Evolutionary conservation across 306 rosid species (phyloP), one percentile per base, ranked within the genome.

Genomic region (Quercus mongolica): DNA sequence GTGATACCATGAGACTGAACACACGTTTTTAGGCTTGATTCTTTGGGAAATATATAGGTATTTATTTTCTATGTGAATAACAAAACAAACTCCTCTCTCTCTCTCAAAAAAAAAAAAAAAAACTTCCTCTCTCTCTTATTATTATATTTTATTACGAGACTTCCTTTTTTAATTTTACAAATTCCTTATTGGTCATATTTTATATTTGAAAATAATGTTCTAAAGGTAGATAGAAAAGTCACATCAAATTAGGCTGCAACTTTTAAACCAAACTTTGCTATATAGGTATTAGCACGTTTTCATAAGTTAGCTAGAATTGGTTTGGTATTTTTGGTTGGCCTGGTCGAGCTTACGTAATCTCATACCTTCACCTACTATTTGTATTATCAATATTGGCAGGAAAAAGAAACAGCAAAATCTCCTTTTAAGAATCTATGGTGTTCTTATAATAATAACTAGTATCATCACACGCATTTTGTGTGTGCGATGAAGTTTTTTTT

Each of bases 401-500:
- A 19, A 35, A 67, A 35, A 19, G 72, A 67, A 35, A 33, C 1
- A 33, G 12, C 19, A 64, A 18, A 18, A 17, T 33, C 19, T 65
- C 51, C 2, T 67, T 62, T 65, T 62, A 26, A 23, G 38, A 26
- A 26, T 3, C 6, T 23, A 62, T 2, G 11, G 12, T 7, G 0
- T 41, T 41, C 11, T 41, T 8, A 41, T 41, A 41, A 41, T 41
- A 41, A 38, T 38, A 38, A 2, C 9, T 6, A 6, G 0, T 35
- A 0, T 35, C 9, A 2, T 0, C 41, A 35, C 9, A 35, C 0
- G 9, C 0, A 0, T 0, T 35, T 35, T 0, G 0, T 35, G 2
- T 0, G 0, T 6, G 9, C 0, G 0, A 35, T 35, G 0, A 1
- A 0, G 0, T 35, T 35, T 35, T 31, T 31, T 5, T 33, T 35